Conservation (phyloP, 148 eudicot species). For the Dysphania ambrosioides region DNA sequence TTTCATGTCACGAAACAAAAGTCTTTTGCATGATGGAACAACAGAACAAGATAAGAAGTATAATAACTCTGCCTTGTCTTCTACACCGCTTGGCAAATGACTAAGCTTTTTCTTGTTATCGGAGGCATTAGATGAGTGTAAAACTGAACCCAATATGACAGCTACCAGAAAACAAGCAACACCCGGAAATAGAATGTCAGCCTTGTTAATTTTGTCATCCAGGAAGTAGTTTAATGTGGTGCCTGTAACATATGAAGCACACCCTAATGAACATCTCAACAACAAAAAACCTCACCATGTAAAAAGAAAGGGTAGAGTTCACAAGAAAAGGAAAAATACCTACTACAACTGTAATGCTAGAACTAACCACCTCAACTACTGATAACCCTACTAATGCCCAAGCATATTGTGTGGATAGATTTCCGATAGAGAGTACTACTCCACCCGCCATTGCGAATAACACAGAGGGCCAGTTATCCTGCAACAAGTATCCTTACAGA, state of each 20-base stretch:
- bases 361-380: conserved; percentile 59
- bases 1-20: not conserved
- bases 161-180: conserved; percentile 82
- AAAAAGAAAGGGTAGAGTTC: not conserved
- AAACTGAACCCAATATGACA: conserved; percentile 61
- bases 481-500: conserved; percentile 11
- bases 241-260: conserved; percentile 38
- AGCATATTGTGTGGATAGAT: conserved; percentile 74
- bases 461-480: conserved; percentile 86
- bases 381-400: conserved; percentile 87
- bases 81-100: conserved; percentile 17
- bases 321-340: conserved; percentile 36
- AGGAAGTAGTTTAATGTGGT: conserved; percentile 80
- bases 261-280: too few species aligned
- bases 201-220: conserved; percentile 79
- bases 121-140: conserved; percentile 66
- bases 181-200: conserved; percentile 79
- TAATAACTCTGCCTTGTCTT: conserved; percentile 33
- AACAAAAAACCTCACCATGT: not conserved
- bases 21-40: too few species aligned
- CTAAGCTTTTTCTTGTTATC: conserved; percentile 63
- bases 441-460: conserved; percentile 91
- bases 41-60: not conserved
- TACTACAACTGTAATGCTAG: conserved; percentile 82
- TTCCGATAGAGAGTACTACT: conserved; percentile 66